phyloP scores from a whole-genome alignment of 495 filamentous ascomycete species.

The Ramalina intermedia region DNA sequence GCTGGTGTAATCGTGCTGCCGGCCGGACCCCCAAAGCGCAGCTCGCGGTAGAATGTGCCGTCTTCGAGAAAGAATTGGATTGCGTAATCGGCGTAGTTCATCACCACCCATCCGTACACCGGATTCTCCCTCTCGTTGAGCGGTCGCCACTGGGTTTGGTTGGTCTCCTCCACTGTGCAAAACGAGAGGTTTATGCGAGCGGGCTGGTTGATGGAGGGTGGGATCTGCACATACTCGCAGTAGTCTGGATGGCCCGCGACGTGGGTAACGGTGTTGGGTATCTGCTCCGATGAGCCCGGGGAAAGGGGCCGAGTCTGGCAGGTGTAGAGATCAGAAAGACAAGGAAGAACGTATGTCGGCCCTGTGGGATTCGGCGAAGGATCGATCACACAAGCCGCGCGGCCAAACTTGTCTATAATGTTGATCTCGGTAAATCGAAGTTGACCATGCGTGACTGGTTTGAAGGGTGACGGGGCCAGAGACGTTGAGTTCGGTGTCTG shows the following conservation, averaged over 20 bases:
- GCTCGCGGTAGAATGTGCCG: conserved; percentile 37
- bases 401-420: conserved; percentile 39
- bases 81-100: conserved; percentile 30
- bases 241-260: neutral
- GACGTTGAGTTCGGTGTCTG: conserved; percentile 20
- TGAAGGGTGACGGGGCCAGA: conserved; percentile 23
- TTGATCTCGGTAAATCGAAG: conserved; percentile 31
- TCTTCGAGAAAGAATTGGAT: conserved; percentile 35
- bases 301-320: neutral
- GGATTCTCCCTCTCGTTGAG: conserved; percentile 32
- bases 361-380: conserved; percentile 9
- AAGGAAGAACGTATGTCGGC: no score
- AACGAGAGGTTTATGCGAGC: conserved; percentile 30
- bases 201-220: conserved; percentile 34
- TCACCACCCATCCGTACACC: conserved; percentile 40
- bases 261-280: no score
- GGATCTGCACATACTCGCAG: conserved; percentile 30
- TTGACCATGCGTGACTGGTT: conserved; percentile 34
- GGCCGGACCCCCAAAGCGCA: conserved; percentile 22
- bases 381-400: conserved; percentile 19
- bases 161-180: conserved; percentile 7
- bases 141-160: neutral
- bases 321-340: no score
- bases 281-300: neutral
- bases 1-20: conserved; percentile 24